phyloP scores from a whole-genome alignment of 1,139 yeast species.

The Saccharomyces hybrid region DNA sequence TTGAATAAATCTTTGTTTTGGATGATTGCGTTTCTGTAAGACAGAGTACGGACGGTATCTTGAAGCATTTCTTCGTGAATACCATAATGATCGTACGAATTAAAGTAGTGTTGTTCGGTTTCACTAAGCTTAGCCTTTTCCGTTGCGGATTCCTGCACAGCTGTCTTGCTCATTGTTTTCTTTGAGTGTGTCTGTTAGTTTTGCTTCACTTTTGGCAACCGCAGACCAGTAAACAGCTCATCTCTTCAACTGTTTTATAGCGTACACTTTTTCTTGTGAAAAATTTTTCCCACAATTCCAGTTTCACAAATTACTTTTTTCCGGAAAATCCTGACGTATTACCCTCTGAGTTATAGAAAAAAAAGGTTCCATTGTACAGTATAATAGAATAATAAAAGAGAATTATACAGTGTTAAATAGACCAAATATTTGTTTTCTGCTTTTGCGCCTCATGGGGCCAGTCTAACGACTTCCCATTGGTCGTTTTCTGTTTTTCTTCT shows the following conservation, averaged over 20 bases:
- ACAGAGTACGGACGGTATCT: slow-evolving; percentile 85
- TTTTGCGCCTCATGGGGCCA: slow-evolving; percentile 53
- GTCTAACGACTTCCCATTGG: slow-evolving; percentile 58
- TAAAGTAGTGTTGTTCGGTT: slow-evolving; percentile 86
- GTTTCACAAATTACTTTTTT: background rate
- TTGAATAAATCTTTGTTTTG: slow-evolving; percentile 86
- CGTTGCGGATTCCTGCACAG: slow-evolving; percentile 34
- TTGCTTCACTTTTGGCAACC: background rate
- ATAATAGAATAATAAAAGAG: background rate
- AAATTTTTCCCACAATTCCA: background rate
- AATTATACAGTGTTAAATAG: background rate
- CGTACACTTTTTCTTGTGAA: background rate
- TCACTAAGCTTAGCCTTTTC: slow-evolving; percentile 44
- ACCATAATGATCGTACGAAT: slow-evolving; percentile 93
- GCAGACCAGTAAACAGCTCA: background rate
- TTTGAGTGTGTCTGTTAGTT: background rate
- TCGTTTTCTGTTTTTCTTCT: slow-evolving; percentile 46
- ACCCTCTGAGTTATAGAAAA: background rate
- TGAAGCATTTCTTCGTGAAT: slow-evolving; percentile 99
- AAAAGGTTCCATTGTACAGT: background rate
- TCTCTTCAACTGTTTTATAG: background rate
- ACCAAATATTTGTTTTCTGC: no score
- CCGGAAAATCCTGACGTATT: background rate
- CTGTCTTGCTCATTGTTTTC: slow-evolving; percentile 20
- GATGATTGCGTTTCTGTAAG: slow-evolving; percentile 88